phyloP scores from a whole-genome alignment of 169 alveolate species.

The Cryptosporidium sp. region DNA sequence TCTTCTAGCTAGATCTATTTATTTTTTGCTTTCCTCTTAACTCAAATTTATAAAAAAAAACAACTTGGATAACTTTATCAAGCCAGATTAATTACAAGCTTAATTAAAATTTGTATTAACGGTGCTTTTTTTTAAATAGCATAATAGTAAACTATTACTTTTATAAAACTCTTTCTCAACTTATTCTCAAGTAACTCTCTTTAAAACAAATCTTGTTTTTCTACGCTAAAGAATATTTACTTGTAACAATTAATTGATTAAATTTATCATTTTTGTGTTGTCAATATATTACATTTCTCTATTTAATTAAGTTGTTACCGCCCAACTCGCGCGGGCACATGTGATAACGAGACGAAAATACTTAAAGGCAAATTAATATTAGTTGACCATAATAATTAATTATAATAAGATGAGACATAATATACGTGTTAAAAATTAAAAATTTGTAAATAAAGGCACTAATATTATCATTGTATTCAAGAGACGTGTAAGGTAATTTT shows the following conservation, averaged over 20 bases:
- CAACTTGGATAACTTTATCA: background rate
- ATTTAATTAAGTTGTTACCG: background rate
- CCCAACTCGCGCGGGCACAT: background rate
- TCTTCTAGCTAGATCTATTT: background rate
- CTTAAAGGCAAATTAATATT: background rate
- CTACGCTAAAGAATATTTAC: no score
- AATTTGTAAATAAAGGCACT: background rate
- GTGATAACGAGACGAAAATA: constrained; percentile 2
- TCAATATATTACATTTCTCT: background rate
- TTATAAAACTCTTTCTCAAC: background rate
- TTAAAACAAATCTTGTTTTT: background rate
- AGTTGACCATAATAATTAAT: no score
- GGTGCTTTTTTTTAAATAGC: background rate
- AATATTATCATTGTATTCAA: background rate
- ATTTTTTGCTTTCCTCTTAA: background rate
- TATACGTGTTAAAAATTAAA: background rate
- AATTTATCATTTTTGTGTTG: background rate
- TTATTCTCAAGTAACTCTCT: background rate
- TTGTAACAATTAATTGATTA: no score
- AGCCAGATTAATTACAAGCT: background rate
- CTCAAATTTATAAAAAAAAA: background rate
- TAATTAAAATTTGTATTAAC: background rate
- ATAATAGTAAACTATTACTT: background rate
- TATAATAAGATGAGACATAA: background rate
- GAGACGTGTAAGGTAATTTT: constrained; percentile 10